Evolutionary conservation across 2,329 filamentous ascomycete species (phyloP).

Genomic region (Phialocephala sp.): DNA sequence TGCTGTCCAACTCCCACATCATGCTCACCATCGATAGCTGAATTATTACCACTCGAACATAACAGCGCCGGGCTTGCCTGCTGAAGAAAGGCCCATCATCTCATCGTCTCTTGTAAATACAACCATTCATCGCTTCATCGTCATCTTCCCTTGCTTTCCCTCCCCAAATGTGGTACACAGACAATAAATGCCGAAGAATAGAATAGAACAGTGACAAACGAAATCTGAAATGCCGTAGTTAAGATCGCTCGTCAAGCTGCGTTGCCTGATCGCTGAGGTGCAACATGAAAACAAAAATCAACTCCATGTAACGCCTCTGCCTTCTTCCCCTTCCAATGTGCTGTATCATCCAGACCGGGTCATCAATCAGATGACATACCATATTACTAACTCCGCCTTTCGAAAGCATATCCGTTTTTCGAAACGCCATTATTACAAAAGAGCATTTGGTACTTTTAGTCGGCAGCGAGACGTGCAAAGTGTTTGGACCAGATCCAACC

Average conservation of each 20-base stretch:
- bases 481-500: constrained; percentile 99
- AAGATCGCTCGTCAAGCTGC: constrained; percentile 7
- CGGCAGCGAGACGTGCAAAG: constrained; percentile 69
- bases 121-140: constrained; percentile 4
- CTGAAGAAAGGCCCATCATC: constrained; percentile 8
- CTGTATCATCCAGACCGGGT: constrained; percentile 10
- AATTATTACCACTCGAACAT: not conserved
- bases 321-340: constrained; percentile 4
- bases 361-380: constrained; percentile 10
- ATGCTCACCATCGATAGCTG: not conserved
- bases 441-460: constrained; percentile 30
- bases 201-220: constrained; percentile 1
- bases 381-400: constrained; percentile 31
- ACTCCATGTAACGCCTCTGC: constrained; percentile 15
- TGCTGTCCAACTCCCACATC: constrained; percentile 9
- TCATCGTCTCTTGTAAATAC: constrained; percentile 13
- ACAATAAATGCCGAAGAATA: constrained; percentile 12
- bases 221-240: constrained; percentile 3
- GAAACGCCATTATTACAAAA: constrained; percentile 38
- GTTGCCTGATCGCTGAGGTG: not conserved
- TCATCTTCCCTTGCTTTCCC: not conserved
- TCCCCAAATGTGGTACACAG: constrained; percentile 11
- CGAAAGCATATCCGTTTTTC: constrained; percentile 21
- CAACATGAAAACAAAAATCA: not conserved
- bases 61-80: not conserved